A percentile compares a stretch with the other conserved stretches of the same genome.
Evolutionary conservation across 2,329 filamentous ascomycete genomes (phyloP).

Genomic region (Neofusicoccum parvum): DNA sequence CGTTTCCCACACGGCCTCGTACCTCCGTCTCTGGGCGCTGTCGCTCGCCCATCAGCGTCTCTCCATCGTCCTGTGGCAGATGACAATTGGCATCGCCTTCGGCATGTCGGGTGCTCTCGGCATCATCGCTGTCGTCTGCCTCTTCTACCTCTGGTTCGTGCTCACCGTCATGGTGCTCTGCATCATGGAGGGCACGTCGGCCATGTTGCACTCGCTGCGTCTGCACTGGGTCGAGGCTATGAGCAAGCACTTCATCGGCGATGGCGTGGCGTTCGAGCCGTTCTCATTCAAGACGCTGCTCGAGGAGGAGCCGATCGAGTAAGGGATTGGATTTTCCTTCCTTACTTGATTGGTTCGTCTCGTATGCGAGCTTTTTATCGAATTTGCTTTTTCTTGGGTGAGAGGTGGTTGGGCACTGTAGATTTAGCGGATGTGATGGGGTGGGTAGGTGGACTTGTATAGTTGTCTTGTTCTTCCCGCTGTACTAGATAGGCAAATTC

Average conservation of each 20-base stretch:
- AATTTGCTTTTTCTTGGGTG: neutral
- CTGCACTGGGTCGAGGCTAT: constrained; percentile 97
- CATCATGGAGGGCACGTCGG: constrained; percentile 93
- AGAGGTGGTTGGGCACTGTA: neutral
- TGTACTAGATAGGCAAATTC: constrained; percentile 8
- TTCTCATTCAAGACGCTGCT: constrained; percentile 85
- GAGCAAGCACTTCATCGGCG: constrained; percentile 95
- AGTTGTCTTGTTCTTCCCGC: neutral
- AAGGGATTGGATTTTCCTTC: neutral
- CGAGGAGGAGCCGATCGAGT: constrained; percentile 69
- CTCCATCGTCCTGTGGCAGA: constrained; percentile 91
- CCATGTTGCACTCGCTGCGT: constrained; percentile 90
- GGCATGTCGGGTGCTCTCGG: constrained; percentile 66
- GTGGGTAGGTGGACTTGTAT: neutral
- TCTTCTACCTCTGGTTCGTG: constrained; percentile 89
- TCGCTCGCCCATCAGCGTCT: constrained; percentile 98
- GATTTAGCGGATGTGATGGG: neutral
- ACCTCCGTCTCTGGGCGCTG: constrained; percentile 96
- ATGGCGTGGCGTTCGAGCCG: constrained; percentile 80
- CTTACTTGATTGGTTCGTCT: neutral
- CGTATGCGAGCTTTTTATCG: neutral
- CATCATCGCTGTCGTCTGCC: constrained; percentile 76
- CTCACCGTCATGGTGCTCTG: constrained; percentile 80
- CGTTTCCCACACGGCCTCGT: constrained; percentile 97
- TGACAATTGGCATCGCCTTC: constrained; percentile 86